Base-by-base conservation (phyloP, 164 flowering plant genomes). In the Magnolia officinalis region DNA sequence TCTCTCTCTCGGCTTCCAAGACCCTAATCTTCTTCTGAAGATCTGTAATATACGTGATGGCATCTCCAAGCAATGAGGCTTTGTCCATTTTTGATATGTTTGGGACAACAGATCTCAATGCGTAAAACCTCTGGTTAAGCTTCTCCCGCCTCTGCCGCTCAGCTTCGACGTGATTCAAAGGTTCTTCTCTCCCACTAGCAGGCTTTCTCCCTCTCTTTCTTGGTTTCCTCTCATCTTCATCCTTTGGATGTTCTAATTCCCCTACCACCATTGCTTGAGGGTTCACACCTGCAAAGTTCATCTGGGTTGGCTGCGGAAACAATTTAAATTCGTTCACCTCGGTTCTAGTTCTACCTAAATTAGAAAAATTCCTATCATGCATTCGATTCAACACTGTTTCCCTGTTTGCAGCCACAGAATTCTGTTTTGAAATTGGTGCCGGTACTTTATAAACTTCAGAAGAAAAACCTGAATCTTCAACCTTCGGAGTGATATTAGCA, bases 1-100 rank as follows among this genome's bases (percentile, higher is more conserved):
- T 77, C 29, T 84, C 92, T 81, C 81, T 90, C 77, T 90, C 96
- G 26, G 89, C 80, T 80, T 93, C 98, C 82, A 90, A 61, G 11
- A 86, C 82, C 81, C 79, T 83, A 23, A 93, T 82, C 83, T 88
- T 90, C 80, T 66, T 83, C 80, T 91, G 93, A 37, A 93, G 88
- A 75, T 93, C 98, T 5, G 90, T 93, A 67, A 93, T 93, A 72
- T 89, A 88, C 6, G 92, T 80, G 67, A 93, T 90, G 75, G 98
- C 96, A 84, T 93, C 97, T 51, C 91, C 96, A 73, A 93, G 93
- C 71, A 93, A 80, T 0, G 97, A 93, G 14, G 97, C 97, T 77
- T 92, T 91, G 77, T 92, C 97, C 97, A 92, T 92, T 81, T 92
- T 92, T 6, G 95, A 90, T 50, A 91, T 91, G 66, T 93, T 93